These are phyloP conservation scores for Fusarium odoratissimum DNA, from an alignment of 2,329 filamentous ascomycete species.

Conservation along the genomic window DNA sequence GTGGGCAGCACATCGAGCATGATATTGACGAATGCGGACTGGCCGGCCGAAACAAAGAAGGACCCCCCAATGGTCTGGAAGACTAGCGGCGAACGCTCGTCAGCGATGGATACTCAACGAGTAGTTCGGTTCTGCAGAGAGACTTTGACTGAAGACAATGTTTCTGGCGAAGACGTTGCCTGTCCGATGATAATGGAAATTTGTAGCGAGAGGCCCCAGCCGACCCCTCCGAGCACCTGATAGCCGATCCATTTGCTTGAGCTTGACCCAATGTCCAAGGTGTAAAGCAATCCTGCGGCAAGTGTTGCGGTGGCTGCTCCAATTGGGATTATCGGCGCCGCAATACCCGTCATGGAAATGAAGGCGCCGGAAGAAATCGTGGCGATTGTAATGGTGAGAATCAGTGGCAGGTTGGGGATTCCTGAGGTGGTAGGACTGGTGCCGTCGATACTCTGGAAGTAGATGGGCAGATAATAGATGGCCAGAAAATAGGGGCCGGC, in stretches of 20 bases:
- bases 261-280: background rate
- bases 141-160: background rate
- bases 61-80: no score
- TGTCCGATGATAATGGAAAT: background rate
- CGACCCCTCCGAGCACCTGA: background rate
- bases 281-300: background rate
- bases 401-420: background rate
- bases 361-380: background rate
- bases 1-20: no score
- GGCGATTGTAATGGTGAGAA: background rate
- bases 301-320: background rate
- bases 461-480: background rate
- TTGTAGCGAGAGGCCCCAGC: background rate
- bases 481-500: no score
- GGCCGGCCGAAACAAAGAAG: no score
- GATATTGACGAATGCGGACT: no score
- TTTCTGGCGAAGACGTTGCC: background rate
- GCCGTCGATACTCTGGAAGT: background rate
- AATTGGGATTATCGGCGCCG: background rate
- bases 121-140: no score
- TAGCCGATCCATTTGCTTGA: background rate
- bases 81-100: no score
- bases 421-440: background rate
- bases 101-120: no score
- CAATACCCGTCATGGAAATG: no score